Conservation (phyloP, 257 asterid species). For the Forsythia suspensa region DNA sequence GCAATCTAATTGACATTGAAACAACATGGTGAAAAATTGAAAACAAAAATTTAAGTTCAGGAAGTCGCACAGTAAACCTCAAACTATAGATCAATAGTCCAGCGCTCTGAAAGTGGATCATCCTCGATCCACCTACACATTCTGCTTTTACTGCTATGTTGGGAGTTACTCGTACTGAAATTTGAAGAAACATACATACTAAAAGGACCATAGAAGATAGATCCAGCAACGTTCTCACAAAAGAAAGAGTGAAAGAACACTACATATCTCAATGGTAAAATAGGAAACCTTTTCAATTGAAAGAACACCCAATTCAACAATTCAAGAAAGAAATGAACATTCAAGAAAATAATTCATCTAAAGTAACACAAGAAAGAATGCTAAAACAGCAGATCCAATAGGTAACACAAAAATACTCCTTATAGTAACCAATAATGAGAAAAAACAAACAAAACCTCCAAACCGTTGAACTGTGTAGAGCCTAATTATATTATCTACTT, state of each 20-base stretch:
- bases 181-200: background rate
- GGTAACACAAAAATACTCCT: background rate
- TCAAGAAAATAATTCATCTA: slow-evolving; percentile 5
- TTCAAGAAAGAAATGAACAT: background rate
- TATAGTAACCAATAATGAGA: background rate
- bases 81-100: no score
- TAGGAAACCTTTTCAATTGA: background rate
- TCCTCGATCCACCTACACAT: background rate
- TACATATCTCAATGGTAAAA: background rate
- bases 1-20: background rate
- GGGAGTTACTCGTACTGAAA: background rate
- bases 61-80: no score
- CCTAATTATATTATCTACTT: background rate
- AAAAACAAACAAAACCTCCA: background rate
- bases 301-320: slow-evolving; percentile 11
- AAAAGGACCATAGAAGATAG: background rate
- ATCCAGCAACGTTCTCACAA: background rate
- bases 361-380: background rate
- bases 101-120: background rate
- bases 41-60: no score
- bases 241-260: background rate
- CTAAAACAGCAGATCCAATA: slow-evolving; percentile 27
- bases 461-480: background rate
- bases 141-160: background rate
- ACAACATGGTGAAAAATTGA: background rate